Conservation (phyloP, 2,329 filamentous ascomycete species). For the Trichoderma harzianum region DNA sequence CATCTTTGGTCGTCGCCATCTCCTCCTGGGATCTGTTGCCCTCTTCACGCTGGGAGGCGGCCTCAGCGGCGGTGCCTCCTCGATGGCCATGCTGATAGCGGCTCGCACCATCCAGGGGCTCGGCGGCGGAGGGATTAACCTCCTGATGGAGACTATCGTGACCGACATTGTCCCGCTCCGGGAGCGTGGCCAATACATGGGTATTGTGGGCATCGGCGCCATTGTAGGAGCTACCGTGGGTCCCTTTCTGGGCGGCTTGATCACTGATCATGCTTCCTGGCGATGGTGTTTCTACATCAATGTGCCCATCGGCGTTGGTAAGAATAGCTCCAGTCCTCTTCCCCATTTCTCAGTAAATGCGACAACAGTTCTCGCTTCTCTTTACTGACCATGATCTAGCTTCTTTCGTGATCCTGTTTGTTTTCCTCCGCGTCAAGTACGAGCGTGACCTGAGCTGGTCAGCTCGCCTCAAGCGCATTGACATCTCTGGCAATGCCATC, state of each 20-base stretch:
- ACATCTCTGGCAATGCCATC: constrained; percentile 37
- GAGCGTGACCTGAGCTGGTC: background rate
- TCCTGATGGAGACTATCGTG: constrained; percentile 32
- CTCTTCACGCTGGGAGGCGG: constrained; percentile 52
- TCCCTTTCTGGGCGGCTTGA: constrained; percentile 32
- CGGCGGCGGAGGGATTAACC: constrained; percentile 35
- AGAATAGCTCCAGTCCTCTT: constrained; percentile 18
- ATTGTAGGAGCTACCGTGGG: constrained; percentile 34
- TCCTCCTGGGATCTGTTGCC: constrained; percentile 38
- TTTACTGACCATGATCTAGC: background rate
- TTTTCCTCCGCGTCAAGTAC: constrained; percentile 38
- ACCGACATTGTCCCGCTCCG: constrained; percentile 48
- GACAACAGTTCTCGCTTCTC: background rate
- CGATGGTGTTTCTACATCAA: constrained; percentile 48
- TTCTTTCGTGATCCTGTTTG: constrained; percentile 13
- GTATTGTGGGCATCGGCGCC: constrained; percentile 30
- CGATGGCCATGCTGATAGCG: constrained; percentile 46
- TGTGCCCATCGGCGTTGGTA: constrained; percentile 36
- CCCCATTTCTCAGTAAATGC: no score
- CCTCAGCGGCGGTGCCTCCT: constrained; percentile 47
- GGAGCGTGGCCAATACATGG: constrained; percentile 42
- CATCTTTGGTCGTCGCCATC: constrained; percentile 48
- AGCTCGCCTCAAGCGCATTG: background rate
- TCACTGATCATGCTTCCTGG: constrained; percentile 35
- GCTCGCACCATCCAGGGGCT: constrained; percentile 48